A percentile compares a stretch with the other conserved stretches of the same genome.
Evolutionary conservation across 2,329 filamentous ascomycete genomes (phyloP).

Genomic region (Colletotrichum spinosum): DNA sequence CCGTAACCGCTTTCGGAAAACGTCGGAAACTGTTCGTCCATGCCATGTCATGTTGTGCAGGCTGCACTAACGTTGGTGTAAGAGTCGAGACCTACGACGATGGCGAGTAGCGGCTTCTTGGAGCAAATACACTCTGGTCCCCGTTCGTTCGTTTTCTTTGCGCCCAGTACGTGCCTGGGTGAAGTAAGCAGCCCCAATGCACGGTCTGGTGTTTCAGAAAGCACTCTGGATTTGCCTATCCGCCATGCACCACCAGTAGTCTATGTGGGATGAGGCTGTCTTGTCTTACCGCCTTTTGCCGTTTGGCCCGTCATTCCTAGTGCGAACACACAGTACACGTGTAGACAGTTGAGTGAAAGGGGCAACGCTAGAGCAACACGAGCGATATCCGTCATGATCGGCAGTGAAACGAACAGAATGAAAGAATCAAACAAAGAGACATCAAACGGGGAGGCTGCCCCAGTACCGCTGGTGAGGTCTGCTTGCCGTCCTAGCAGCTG

Average conservation of each 20-base stretch:
- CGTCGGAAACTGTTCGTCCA: neutral
- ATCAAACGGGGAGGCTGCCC: neutral
- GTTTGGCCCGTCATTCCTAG: conserved; percentile 17
- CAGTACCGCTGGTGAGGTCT: too few relatives aligned
- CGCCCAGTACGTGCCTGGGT: too few relatives aligned
- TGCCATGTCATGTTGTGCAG: neutral
- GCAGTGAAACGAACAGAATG: neutral
- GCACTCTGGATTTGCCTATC: conserved; percentile 10
- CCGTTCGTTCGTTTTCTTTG: neutral
- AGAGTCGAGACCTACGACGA: too few relatives aligned
- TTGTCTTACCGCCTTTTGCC: conserved; percentile 25
- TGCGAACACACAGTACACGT: neutral
- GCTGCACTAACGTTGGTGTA: too few relatives aligned
- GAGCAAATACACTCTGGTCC: neutral
- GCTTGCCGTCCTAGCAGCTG: too few relatives aligned
- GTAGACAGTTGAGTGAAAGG: neutral
- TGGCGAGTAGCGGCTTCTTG: neutral
- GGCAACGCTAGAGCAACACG: neutral
- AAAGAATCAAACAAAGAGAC: neutral
- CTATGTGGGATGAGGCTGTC: neutral
- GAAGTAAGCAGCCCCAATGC: conserved; percentile 18
- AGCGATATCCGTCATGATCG: too few relatives aligned
- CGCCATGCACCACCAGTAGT: conserved; percentile 18
- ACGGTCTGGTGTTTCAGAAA: conserved; percentile 31
- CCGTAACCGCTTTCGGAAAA: too few relatives aligned